Base-by-base conservation (phyloP, 2,329 filamentous ascomycete genomes). In the Verticillium isaacii region DNA sequence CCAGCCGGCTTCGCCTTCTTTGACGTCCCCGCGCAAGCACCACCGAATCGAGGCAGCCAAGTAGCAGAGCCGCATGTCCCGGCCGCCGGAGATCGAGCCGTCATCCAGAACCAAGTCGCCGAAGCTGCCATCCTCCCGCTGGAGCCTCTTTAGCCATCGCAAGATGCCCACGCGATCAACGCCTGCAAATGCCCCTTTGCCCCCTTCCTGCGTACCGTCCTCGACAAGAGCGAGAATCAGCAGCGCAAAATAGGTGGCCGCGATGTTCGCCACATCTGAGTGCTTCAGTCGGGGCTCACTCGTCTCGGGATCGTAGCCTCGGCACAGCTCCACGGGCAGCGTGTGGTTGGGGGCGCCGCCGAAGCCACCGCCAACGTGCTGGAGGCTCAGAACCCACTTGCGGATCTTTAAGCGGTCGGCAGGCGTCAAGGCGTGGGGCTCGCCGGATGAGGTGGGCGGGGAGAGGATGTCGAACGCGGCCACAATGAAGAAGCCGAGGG, bases 221-320 rank as follows among this genome's bases (percentile, higher is more conserved):
- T 80, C 78, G 1, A 82, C 71, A 2, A 83, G 66, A 0, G 89
- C 83, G 32, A 99, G 78, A 9, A 89, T 82, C 29, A 92, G 80
- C 54, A 99, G 81, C 0, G 94, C 93, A 75, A 98, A 97, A 73
- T 90, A 94, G 0, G 93, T 97, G 1, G 92, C 92, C 0, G 93
- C 90, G 17, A 98, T 77, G 74, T 94, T 96, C 0, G 93, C 82
- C 69, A 69, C 78, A 80, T 67, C 80, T 5, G 75, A 73, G 14
- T 77, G 76, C 67, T 66, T 77, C 68, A 58, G 80, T 6, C 11
- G 9, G 75, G 68, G 87, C 76, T 71, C 85, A 14, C 37, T 64
- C 37, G 64, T 32, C 39, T 15, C 58, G 0, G 59, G 34, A 34
- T 68, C 66, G 59, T 71, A 73, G 25, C 29, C 14, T 15, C 6